Conservation (phyloP, 2,329 filamentous ascomycete genomes). For the Zarea fungicola region DNA sequence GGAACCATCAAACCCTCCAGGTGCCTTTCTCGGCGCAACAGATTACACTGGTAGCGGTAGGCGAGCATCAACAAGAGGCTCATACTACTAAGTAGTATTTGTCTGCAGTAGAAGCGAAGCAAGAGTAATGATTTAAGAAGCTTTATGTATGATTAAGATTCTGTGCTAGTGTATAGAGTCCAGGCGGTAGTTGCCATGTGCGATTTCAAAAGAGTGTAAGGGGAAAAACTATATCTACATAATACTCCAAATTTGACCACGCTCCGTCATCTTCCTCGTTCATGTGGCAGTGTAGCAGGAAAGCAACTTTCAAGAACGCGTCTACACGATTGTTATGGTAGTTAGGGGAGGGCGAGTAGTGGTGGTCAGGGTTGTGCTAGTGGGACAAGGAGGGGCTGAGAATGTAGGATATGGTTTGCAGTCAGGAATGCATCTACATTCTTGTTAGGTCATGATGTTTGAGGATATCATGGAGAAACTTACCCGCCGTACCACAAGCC, state of each 20-base stretch:
- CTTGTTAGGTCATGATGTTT: background rate
- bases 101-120: no score
- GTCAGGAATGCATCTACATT: slow-evolving; percentile 20
- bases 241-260: no score
- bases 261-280: no score
- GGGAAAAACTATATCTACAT: no score
- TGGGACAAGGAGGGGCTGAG: slow-evolving; percentile 17
- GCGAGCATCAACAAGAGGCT: slow-evolving; percentile 28
- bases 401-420: slow-evolving; percentile 18
- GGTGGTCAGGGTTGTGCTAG: background rate
- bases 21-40: slow-evolving; percentile 46
- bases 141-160: no score
- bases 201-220: no score
- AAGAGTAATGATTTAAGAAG: no score
- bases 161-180: background rate
- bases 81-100: slow-evolving; percentile 35
- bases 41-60: slow-evolving; percentile 32
- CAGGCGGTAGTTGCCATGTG: no score
- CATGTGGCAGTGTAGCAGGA: background rate
- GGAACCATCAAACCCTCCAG: slow-evolving; percentile 32
- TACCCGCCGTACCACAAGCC: slow-evolving; percentile 22
- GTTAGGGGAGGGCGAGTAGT: background rate
- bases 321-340: background rate
- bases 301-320: no score
- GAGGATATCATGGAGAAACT: background rate